phyloP scores from a whole-genome alignment of 257 asterid genomes.

The Thymus mandschuricus region DNA sequence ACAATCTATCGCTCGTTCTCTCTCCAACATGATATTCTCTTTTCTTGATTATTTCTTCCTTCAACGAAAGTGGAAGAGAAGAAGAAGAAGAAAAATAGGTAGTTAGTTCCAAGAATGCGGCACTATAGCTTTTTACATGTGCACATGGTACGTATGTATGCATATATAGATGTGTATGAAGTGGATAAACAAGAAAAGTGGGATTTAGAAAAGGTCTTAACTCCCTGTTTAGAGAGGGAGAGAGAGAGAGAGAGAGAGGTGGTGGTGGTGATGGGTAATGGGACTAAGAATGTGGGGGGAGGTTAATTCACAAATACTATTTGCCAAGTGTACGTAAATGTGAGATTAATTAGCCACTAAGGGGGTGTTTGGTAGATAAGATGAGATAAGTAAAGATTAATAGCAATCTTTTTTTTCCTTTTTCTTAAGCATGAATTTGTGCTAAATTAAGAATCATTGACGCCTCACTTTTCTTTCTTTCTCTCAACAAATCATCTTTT shows the following conservation, averaged over 20 bases:
- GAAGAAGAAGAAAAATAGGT: neutral
- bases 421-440: too few relatives aligned
- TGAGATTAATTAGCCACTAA: neutral
- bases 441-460: neutral
- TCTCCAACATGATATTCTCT: conserved; percentile 22
- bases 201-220: conserved; percentile 17
- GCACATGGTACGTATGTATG: neutral
- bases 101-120: neutral
- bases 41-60: neutral
- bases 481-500: neutral
- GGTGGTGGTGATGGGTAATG: conserved; percentile 5
- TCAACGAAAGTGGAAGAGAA: neutral
- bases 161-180: neutral
- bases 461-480: neutral
- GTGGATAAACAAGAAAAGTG: conserved; percentile 16
- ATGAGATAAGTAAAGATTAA: too few relatives aligned
- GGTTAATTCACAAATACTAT: neutral
- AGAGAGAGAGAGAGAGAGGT: conserved; percentile 24
- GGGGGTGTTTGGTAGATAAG: too few relatives aligned
- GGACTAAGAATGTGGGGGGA: conserved; percentile 29
- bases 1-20: conserved; percentile 7
- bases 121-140: neutral
- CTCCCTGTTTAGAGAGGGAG: conserved; percentile 18
- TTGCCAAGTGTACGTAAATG: conserved; percentile 9
- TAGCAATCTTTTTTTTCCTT: neutral